Conservation (phyloP, 2,329 filamentous ascomycete species). For the Colletotrichum sidae region DNA sequence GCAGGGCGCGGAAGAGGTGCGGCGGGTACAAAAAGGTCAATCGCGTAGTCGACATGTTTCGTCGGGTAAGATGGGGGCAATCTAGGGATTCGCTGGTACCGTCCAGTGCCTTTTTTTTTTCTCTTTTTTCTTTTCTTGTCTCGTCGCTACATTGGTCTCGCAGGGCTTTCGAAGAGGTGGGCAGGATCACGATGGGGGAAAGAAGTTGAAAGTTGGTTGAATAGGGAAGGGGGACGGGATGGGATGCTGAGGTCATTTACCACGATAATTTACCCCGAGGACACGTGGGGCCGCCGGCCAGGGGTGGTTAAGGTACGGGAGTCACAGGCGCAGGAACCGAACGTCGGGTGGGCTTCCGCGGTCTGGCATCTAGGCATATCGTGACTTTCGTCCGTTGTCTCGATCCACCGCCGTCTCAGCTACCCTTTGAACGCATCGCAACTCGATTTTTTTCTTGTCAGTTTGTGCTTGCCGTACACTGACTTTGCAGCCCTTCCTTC, state of each 20-base stretch:
- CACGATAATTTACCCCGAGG: slow-evolving; percentile 21
- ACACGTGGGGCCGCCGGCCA: slow-evolving; percentile 16
- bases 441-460: no score
- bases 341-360: not conserved
- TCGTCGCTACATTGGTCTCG: not conserved
- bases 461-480: no score
- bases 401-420: no score
- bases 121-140: not conserved
- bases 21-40: slow-evolving; percentile 75
- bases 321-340: no score
- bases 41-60: slow-evolving; percentile 68
- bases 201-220: not conserved
- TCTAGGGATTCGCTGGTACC: no score
- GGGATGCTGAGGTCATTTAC: slow-evolving; percentile 11
- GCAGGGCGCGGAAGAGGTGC: slow-evolving; percentile 65
- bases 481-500: no score
- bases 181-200: not conserved
- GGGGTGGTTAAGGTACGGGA: no score
- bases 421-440: no score
- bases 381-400: no score
- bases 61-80: no score
- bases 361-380: no score
- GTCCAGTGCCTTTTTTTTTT: slow-evolving; percentile 26
- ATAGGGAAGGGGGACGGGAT: not conserved
- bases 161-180: no score